phyloP scores from a whole-genome alignment of 2,329 filamentous ascomycete species.

The Cryphonectria japonica region DNA sequence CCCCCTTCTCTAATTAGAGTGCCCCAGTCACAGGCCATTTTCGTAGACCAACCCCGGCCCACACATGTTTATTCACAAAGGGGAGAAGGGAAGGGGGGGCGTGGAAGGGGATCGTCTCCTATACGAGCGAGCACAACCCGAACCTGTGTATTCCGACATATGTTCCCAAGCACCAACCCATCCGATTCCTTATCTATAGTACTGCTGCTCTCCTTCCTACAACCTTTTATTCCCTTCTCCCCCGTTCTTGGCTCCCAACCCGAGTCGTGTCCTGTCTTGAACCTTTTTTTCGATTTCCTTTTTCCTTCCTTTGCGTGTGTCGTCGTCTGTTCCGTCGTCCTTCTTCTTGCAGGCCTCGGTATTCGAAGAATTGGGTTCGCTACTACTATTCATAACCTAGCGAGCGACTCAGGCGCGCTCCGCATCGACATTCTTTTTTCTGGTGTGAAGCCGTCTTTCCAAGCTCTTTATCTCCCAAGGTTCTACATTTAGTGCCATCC shows the following conservation, averaged over 20 bases:
- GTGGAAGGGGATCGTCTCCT: background rate
- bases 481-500: background rate
- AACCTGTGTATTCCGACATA: background rate
- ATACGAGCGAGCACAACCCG: background rate
- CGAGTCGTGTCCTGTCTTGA: background rate
- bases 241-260: background rate
- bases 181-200: slow-evolving; percentile 5
- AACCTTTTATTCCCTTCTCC: background rate
- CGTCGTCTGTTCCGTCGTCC: background rate
- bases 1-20: slow-evolving; percentile 1
- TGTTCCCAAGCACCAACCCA: background rate
- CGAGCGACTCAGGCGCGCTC: slow-evolving; percentile 10
- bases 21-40: background rate
- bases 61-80: background rate
- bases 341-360: background rate
- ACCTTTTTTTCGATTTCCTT: background rate
- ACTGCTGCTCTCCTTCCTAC: background rate
- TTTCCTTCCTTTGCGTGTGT: background rate
- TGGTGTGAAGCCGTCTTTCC: background rate
- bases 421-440: slow-evolving; percentile 7
- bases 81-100: background rate
- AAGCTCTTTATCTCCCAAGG: background rate
- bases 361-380: background rate
- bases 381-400: background rate
- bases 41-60: background rate